Base-by-base conservation (phyloP, 192 early-diverging fungal genomes). In the Linnemannia exigua region DNA sequence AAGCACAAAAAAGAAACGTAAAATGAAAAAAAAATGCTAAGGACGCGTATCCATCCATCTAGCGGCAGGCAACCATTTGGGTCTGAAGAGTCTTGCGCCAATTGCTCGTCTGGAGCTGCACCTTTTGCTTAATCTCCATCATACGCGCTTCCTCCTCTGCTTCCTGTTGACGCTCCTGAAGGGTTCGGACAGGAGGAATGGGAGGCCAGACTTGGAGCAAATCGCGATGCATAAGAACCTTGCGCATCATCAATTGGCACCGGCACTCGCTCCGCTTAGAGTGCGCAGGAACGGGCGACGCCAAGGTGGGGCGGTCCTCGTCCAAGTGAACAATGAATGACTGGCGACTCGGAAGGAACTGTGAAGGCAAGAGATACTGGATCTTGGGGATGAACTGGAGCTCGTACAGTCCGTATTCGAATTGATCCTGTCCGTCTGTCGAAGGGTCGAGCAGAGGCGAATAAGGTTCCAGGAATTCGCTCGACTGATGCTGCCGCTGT, bases 221-320 rank as follows among this genome's bases (percentile, higher is more conserved):
- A 48, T 85, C 82, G 2, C 72, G 66, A 11, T 85, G 82, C 77
- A 85, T 75, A 58, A 85, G 67, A 16, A 61, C 82, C 68, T 85
- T 85, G 54, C 82, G 82, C 77, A 85, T 79, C 82, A 85, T 85
- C n/a, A 85, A 54, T 54, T 85, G 82, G 46, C 82, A 85, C 11
- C 82, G 82, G 70, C 82, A 85, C 63, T 85, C 82, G 9, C 72
- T 75, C 8, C 77, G 66, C 35, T 61, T 75, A 12, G 77, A 79
- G 35, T 78, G 76, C 22, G 74, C 51, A 2, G 82, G 82, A 8
- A 85, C 82, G 2, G 82, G 82, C 1, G 82, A 85, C 4, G 82
- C 82, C 47, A 85, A 41, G 0, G 82, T 85, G 6, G 82, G 82
- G 12, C 82, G 82, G 47, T 85, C 82, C 44, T 85, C 82, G 44